phyloP scores from a whole-genome alignment of 352 stramenopile genomes.

The Phytophthora europaea region DNA sequence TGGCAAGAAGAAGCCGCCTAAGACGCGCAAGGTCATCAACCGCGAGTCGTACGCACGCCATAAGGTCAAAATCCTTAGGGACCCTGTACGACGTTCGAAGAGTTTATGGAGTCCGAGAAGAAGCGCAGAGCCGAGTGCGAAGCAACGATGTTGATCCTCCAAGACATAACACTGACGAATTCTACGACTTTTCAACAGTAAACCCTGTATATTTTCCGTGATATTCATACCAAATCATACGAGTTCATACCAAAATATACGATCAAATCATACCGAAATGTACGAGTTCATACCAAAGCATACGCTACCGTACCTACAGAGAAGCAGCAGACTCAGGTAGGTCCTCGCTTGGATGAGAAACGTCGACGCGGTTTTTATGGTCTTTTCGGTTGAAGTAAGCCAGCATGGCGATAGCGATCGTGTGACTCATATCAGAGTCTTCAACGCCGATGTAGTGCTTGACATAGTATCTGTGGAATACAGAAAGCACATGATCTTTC shows the following conservation, averaged over 20 bases:
- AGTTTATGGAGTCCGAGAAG: not conserved
- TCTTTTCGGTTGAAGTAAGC: constrained; percentile 9
- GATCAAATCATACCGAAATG: not conserved
- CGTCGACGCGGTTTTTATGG: not conserved
- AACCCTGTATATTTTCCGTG: too few species aligned
- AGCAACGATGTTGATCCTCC: not conserved
- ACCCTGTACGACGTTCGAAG: too few species aligned
- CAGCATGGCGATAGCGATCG: constrained; percentile 5
- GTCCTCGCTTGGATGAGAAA: too few species aligned
- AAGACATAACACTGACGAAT: not conserved
- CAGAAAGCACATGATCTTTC: not conserved
- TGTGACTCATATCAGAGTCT: not conserved
- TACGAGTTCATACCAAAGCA: constrained; percentile 7
- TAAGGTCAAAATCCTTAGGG: not conserved
- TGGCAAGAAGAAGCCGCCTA: constrained; percentile 5
- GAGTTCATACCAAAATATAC: not conserved
- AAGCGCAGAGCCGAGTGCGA: not conserved
- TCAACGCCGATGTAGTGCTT: not conserved
- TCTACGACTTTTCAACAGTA: not conserved
- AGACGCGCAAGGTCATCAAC: constrained; percentile 3
- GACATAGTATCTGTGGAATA: constrained; percentile 4
- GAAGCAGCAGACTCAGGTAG: too few species aligned
- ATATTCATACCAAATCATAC: too few species aligned
- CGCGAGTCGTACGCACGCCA: constrained; percentile 1
- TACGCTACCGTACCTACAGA: not conserved